A percentile compares a stretch with the other conserved stretches of the same genome.
These are phyloP conservation scores for Thielaviopsis populi DNA, from an alignment of 2,329 filamentous ascomycete species.

Conservation along the genomic window DNA sequence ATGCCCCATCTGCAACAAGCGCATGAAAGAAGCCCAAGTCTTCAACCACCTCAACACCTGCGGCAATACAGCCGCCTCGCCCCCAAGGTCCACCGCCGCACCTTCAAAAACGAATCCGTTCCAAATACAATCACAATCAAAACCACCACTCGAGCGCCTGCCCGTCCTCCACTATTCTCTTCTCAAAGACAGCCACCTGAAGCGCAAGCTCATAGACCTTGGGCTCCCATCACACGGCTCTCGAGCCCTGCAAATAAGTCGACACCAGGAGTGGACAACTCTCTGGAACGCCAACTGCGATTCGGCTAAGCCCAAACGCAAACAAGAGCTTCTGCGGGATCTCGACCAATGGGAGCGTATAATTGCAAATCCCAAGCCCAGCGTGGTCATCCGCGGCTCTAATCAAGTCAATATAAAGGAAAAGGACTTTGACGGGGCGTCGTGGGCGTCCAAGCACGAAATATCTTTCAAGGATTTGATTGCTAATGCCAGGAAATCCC, in stretches of 20 bases:
- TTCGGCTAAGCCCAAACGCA: slow-evolving; percentile 54
- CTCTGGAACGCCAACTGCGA: slow-evolving; percentile 97
- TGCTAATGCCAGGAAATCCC: slow-evolving; percentile 51
- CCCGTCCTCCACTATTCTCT: slow-evolving; percentile 75
- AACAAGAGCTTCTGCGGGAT: slow-evolving; percentile 58
- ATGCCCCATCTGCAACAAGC: slow-evolving; percentile 66
- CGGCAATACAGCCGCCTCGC: slow-evolving; percentile 25
- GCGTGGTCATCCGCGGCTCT: neutral
- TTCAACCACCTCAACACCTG: slow-evolving; percentile 67
- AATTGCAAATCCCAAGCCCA: slow-evolving; percentile 28
- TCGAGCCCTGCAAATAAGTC: slow-evolving; percentile 54
- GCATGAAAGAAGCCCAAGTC: slow-evolving; percentile 68
- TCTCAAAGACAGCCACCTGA: slow-evolving; percentile 62
- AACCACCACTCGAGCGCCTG: slow-evolving; percentile 41
- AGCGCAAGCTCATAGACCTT: slow-evolving; percentile 67
- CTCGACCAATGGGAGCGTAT: slow-evolving; percentile 77
- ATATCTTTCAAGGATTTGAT: slow-evolving; percentile 68
- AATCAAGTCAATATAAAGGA: slow-evolving; percentile 45
- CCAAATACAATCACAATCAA: slow-evolving; percentile 21
- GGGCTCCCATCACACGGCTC: slow-evolving; percentile 59
- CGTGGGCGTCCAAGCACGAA: slow-evolving; percentile 60
- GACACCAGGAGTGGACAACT: slow-evolving; percentile 88
- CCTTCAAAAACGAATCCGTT: slow-evolving; percentile 6
- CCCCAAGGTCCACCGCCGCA: slow-evolving; percentile 7
- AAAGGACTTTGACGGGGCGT: slow-evolving; percentile 73